Evolutionary conservation across 441 rosid genomes (phyloP), one percentile per base, ranked within the genome.

Genomic region (Erodium chrysanthum): DNA sequence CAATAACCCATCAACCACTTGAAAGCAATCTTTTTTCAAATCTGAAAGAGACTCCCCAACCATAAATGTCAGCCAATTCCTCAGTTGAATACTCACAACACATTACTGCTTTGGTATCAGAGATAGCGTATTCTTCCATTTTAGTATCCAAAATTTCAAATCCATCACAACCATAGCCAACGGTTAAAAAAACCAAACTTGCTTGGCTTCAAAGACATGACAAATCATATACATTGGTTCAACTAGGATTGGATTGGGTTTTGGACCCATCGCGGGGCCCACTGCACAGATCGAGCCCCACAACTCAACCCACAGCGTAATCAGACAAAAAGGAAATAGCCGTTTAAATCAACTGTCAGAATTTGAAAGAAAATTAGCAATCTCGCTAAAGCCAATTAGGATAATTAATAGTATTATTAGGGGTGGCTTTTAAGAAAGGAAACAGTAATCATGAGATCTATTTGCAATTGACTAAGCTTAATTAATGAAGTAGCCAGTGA

Each of bases 21-120:
- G 27, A 88, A 84, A 88, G 80, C 80, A 78, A 88, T 82, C 69
- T 69, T 71, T 77, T 83, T 78, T 77, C 88, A 76, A 68, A 83
- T 74, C 73, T 3, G 95, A 86, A 82, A 75, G 81, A 63, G 92
- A 88, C 86, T 54, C 58, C 68, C 75, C 84, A 92, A 83, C 95
- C 75, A 76, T 73, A 56, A 56, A 4, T 56, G 61, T 56, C 25
- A 21, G 61, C 61, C 12, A 18, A 56, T 56, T 56, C 61, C 20
- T 21, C 61, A 56, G 61, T 20, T 56, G 22, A 56, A 56, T 56
- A 20, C 61, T 8, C 61, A 21, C 22, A 18, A 18, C 60, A 4
- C 63, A 58, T 5, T 3, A 10, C 31, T 22, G 15, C 23, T 5
- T 33, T 33, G 40, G 40, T 7, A 33, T 7, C 15, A 59, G 12